Base-by-base conservation (phyloP, 1,284 basidiomycete species). In the Heterobasidion occidentale region DNA sequence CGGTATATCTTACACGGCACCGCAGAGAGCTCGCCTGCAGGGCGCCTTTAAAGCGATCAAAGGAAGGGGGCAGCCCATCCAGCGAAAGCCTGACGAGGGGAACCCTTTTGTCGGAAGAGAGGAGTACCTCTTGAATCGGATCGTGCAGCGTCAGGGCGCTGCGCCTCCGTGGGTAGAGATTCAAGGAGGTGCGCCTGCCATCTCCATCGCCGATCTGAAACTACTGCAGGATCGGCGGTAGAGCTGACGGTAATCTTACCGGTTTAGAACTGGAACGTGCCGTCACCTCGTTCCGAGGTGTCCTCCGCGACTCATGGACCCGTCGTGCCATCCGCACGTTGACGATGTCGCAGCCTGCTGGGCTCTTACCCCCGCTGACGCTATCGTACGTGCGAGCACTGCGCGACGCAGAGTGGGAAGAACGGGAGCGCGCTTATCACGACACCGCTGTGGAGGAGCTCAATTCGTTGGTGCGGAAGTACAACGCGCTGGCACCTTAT, bases 131-230 rank as follows among this genome's bases (percentile, higher is more conserved):
- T 88, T 95, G 88, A 95, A 95, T 65, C 81, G 92, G 12, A 93
- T 95, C 57, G 81, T 96, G 17, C 88, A 92, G 64, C 75, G 84
- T 44, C 90, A 94, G 64, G 91, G 90, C 14, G 90, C 88, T 2
- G 81, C 86, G 0, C 94, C 93, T n/a, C 89, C 92, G 2, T 96
- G 92, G 92, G 87, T 96, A 3, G 92, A 95, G 69, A 65, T 94
- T 36, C 93, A 94, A 69, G 74, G 77, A 58, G 85, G 86, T 84
- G 58, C 54, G 78, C 57, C 38, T 14, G 15, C 15, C 35, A 55
- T 34, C 14, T 50, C 44, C 46, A 7, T 19, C 53, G n/a, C n/a
- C 19, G 46, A 46, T 9, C 11, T 27, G 45, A 20, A 20, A 42
- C 11, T 27, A 5, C 33, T 17, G 20, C n/a, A 42, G 53, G 19